Conservation (phyloP, 2,329 filamentous ascomycete species). For the Ampelomyces quisqualis region DNA sequence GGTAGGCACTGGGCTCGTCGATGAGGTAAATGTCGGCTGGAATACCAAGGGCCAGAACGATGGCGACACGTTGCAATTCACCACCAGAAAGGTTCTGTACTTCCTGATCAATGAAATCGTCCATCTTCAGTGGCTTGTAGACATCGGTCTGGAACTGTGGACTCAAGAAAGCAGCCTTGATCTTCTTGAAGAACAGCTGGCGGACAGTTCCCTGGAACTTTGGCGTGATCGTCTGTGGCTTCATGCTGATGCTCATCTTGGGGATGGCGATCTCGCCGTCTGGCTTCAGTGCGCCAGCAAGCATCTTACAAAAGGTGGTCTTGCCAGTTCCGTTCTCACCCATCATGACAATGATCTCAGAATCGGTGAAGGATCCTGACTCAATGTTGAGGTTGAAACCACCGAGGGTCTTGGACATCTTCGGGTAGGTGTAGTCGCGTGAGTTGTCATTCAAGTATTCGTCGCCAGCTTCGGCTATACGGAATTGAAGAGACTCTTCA, state of each 20-base stretch:
- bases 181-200: constrained; percentile 99
- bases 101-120: constrained; percentile 99
- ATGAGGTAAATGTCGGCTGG: constrained; percentile 98
- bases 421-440: constrained; percentile 82
- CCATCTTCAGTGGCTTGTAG: constrained; percentile 97
- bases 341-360: constrained; percentile 99
- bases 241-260: constrained; percentile 97
- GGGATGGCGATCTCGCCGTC: constrained; percentile 78
- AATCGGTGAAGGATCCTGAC: constrained; percentile 87
- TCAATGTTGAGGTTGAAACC: constrained; percentile 84
- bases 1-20: constrained; percentile 82
- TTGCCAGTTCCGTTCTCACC: constrained; percentile 99
- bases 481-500: constrained; percentile 94
- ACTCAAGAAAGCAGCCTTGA: constrained; percentile 92
- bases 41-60: constrained; percentile 91
- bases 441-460: constrained; percentile 83
- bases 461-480: constrained; percentile 84
- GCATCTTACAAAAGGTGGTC: constrained; percentile 96
- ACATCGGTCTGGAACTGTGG: constrained; percentile 99
- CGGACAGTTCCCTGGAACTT: constrained; percentile 97
- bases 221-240: constrained; percentile 98
- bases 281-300: constrained; percentile 90
- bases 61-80: constrained; percentile 98
- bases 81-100: constrained; percentile 98
- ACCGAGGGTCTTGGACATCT: constrained; percentile 90